Evolutionary conservation across 805 yeast genomes (phyloP).

Genomic region (Starmerella tilneyi): DNA sequence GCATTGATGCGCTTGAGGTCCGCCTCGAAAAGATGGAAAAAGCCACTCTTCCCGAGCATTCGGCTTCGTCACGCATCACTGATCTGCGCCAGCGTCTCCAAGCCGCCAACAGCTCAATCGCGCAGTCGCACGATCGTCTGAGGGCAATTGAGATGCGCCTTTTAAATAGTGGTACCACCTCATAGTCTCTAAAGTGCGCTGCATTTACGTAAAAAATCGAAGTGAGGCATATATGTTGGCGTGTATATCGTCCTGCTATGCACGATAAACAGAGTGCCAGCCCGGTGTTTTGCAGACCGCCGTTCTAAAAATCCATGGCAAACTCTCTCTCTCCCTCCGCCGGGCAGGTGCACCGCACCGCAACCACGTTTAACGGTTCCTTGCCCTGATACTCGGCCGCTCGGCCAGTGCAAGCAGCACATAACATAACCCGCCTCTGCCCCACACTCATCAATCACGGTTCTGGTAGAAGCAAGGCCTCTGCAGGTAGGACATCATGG

Average conservation of each 20-base stretch:
- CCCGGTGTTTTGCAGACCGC: neutral
- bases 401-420: conserved; percentile 1
- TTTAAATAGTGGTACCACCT: no score
- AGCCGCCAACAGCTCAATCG: conserved; percentile 1
- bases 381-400: conserved; percentile 4
- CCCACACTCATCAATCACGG: neutral
- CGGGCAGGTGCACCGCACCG: conserved; percentile 1
- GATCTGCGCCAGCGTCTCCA: conserved; percentile 5
- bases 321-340: no score
- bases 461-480: neutral
- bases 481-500: conserved; percentile 42
- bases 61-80: neutral
- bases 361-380: conserved; percentile 5
- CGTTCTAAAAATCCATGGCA: no score
- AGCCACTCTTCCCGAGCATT: conserved; percentile 6
- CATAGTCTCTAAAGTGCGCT: no score
- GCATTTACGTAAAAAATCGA: no score
- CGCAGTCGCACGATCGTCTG: conserved; percentile 1
- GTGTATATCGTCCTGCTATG: no score
- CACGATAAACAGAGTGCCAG: neutral
- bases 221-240: no score
- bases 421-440: neutral
- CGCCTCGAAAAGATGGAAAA: conserved; percentile 8
- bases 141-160: neutral
- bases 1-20: conserved; percentile 13